These are phyloP conservation scores for Polyporus tsugae DNA, from an alignment of 1,284 basidiomycete genomes.

Conservation along the genomic window DNA sequence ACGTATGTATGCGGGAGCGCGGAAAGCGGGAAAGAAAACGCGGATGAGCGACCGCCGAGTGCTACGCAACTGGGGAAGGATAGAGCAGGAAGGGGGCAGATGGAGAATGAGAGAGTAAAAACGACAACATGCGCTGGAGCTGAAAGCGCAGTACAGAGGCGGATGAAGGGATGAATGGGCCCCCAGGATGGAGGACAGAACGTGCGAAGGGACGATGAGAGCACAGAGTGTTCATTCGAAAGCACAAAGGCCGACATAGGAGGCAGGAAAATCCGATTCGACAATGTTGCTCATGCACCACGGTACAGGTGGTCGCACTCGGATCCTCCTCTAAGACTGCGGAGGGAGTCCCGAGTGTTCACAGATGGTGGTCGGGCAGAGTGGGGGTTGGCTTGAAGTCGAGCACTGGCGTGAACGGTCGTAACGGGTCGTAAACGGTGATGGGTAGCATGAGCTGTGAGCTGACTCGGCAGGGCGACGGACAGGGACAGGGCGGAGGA, in stretches of 20 bases:
- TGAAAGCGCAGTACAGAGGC: background rate
- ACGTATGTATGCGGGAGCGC: background rate
- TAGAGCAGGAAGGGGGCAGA: background rate
- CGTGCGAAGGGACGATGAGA: background rate
- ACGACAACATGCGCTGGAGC: background rate
- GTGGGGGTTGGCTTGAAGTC: background rate
- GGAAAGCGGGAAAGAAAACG: background rate
- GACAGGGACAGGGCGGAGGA: background rate
- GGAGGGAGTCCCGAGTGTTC: background rate
- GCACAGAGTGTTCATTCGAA: background rate
- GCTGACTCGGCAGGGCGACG: background rate
- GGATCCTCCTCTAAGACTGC: background rate
- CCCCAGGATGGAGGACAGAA: background rate
- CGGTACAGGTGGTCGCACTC: too few relatives aligned
- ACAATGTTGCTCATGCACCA: background rate
- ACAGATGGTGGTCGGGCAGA: background rate
- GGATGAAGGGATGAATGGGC: background rate
- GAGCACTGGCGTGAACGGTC: slow-evolving; percentile 9
- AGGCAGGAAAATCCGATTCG: background rate
- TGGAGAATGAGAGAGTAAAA: background rate
- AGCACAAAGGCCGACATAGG: background rate
- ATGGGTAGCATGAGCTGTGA: background rate
- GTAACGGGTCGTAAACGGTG: slow-evolving; percentile 14
- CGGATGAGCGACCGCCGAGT: background rate
- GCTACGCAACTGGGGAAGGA: background rate